phyloP scores from a whole-genome alignment of 1,284 basidiomycete genomes.

The Leccinum proximum region DNA sequence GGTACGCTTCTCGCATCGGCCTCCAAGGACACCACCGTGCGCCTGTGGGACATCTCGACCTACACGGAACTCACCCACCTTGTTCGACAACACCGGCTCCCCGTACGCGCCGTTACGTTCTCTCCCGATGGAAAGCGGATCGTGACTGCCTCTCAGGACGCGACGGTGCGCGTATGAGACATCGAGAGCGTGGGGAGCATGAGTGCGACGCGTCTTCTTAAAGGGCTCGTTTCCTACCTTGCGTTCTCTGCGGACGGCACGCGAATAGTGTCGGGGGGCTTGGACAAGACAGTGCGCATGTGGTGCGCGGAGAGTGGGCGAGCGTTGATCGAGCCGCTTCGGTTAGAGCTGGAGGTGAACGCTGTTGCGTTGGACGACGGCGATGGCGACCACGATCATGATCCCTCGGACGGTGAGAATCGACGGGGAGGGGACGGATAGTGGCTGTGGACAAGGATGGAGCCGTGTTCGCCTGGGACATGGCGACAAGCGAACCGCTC shows the following conservation, averaged over 20 bases:
- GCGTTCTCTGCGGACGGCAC: slow-evolving; percentile 28
- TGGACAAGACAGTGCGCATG: slow-evolving; percentile 29
- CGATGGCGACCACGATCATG: not conserved
- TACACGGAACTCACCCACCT: slow-evolving; percentile 20
- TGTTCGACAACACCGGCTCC: slow-evolving; percentile 27
- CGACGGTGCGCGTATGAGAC: slow-evolving; percentile 31
- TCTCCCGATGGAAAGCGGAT: slow-evolving; percentile 24
- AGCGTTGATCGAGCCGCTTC: slow-evolving; percentile 21
- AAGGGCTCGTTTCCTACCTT: slow-evolving; percentile 25
- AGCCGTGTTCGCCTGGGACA: slow-evolving; percentile 29
- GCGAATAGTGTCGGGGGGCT: slow-evolving; percentile 26
- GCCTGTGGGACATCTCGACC: slow-evolving; percentile 28
- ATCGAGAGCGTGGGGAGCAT: slow-evolving; percentile 32
- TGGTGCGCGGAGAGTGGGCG: slow-evolving; percentile 26
- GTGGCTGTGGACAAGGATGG: slow-evolving; percentile 24
- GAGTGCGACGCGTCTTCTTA: slow-evolving; percentile 23
- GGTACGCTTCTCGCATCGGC: slow-evolving; percentile 31
- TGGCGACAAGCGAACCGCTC: slow-evolving; percentile 21
- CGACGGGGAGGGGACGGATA: slow-evolving; percentile 10
- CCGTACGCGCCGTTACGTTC: slow-evolving; percentile 26
- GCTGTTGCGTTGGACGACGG: slow-evolving; percentile 24
- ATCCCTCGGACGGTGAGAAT: not conserved
- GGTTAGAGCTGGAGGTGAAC: slow-evolving; percentile 19
- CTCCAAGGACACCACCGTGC: slow-evolving; percentile 34
- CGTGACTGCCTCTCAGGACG: slow-evolving; percentile 26